Base-by-base conservation (phyloP, 1,284 basidiomycete genomes). In the Melampsora larici-populina region DNA sequence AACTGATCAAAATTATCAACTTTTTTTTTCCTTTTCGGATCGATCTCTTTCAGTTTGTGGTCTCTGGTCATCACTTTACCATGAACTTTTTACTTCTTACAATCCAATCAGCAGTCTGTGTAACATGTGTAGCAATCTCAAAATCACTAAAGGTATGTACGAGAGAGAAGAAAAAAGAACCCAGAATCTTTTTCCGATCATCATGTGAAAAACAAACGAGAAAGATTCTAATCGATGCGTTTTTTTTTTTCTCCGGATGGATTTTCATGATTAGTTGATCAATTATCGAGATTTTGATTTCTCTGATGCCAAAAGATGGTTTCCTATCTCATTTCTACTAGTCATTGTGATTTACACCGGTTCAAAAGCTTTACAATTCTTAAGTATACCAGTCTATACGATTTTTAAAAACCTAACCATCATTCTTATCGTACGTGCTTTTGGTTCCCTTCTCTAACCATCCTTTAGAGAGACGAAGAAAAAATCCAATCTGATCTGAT, bases 351-450 rank as follows among this genome's bases (percentile, higher is more conserved):
- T 99, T 84, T 99, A 97, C 85, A 98, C 97, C 0, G 97, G 97
- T 9, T 96, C 93, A 64, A 99, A 99, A 86, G 94, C 93, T 82
- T 87, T 99, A 83, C 84, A 84, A 79, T 81, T 80, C 62, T 81
- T 84, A 79, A 82, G 81, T 77, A 84, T 84, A 33, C 81, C 83
- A 13, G 83, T 84, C 71, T 86, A 86, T 81, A 86, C 97, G 2
- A 99, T 99, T 81, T 99, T 99, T 89, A 99, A 99, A 86, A 99
- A 99, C 84, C 84, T 99, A 81, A 97, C 97, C 36, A 99, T 99
- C 82, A 98, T 99, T 81, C 88, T 99, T 49, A 99, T 99, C 82
- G 93, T 93, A 80, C 80, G 90, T 80, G 31, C 9, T 24, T 46
- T 18, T 18, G 6, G 1, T 49, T 17, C 15, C 58, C n/a, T 48